Base-by-base conservation (phyloP, 2,329 filamentous ascomycete genomes). In the Verticillium albo-atrum region DNA sequence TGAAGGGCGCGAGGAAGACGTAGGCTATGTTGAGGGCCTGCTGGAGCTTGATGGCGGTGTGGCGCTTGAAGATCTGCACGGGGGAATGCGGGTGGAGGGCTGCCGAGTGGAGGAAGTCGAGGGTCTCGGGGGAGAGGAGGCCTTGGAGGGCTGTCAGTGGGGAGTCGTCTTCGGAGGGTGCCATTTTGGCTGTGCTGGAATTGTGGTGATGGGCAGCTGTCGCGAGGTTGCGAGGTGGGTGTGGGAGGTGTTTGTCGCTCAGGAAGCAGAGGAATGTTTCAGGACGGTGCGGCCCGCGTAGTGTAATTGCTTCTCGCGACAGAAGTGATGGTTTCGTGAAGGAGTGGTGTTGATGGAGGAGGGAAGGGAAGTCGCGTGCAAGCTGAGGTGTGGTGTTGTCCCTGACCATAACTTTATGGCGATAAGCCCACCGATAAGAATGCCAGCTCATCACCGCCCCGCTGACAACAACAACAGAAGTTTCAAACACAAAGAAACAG, bases 71-170 rank as follows among this genome's bases (percentile, higher is more conserved):
- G 27, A 73, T 63, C 64, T 79, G 79, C 15, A 83, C 61, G 7
- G 79, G 76, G 5, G 79, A 77, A 55, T 74, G 68, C 17, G 77
- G 77, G 68, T 76, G 72, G 54, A 84, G 72, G 60, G 83, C 65
- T 72, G 84, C 74, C 51, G 75, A 75, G 68, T 80, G 70, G 58
- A 83, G 70, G 58, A 76, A 70, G 57, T 74, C 72, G 62, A 75
- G 70, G 56, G 77, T 69, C 55, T 79, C 74, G n/a, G 80, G 72
- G 35, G 79, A 77, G 55, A 82, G 73, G 59, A 82, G 64, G 34
- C 73, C 68, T 51, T 74, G 71, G 63, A 80, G 70, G 56, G 69
- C 70, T 63, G 66, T 66, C 15, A 68, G 60, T n/a, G 74, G 61
- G 4, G 69, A 68, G 6, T 69, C 65, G 61, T 57, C 37, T 15